phyloP scores from a whole-genome alignment of 2,329 filamentous ascomycete species.

The Sporothrix luriei region DNA sequence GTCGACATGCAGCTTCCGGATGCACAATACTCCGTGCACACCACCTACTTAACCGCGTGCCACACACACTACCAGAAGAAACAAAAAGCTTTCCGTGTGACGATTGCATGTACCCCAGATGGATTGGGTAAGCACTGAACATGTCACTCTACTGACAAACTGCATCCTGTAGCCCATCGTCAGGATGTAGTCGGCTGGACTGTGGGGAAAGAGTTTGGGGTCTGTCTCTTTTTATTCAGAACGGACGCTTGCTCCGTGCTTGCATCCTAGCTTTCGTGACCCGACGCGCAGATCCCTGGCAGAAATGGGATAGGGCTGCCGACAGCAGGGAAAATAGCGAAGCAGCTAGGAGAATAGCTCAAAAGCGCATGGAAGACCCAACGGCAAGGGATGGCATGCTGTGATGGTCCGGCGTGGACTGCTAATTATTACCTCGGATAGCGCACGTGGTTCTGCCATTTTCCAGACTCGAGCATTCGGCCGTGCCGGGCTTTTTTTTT shows the following conservation, averaged over 20 bases:
- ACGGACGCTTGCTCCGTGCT: not conserved
- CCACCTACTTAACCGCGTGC: slow-evolving; percentile 7
- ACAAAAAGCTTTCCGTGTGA: not conserved
- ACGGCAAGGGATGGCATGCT: slow-evolving; percentile 11
- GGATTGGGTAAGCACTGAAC: not conserved
- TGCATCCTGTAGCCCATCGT: not conserved
- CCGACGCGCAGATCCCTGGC: slow-evolving; percentile 11
- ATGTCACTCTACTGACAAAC: not conserved
- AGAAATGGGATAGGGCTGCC: slow-evolving; percentile 8
- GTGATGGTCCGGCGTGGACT: no score
- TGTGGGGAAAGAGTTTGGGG: slow-evolving; percentile 24
- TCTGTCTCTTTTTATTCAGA: not conserved
- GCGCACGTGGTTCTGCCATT: no score
- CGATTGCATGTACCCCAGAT: not conserved
- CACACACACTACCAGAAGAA: slow-evolving; percentile 14
- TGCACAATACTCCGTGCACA: slow-evolving; percentile 16
- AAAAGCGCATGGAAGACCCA: not conserved
- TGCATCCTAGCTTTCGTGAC: slow-evolving; percentile 1
- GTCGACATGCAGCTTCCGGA: slow-evolving; percentile 20
- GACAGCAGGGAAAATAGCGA: slow-evolving; percentile 23
- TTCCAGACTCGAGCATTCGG: no score
- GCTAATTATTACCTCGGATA: no score
- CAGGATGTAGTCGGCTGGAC: not conserved
- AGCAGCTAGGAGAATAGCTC: slow-evolving; percentile 18
- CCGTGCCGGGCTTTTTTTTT: no score